Percentiles rank a stretch among this genome's conserved stretches.
Conservation (phyloP, 176 grass and related monocot genomes). For the Puccinellia tenuiflora region DNA sequence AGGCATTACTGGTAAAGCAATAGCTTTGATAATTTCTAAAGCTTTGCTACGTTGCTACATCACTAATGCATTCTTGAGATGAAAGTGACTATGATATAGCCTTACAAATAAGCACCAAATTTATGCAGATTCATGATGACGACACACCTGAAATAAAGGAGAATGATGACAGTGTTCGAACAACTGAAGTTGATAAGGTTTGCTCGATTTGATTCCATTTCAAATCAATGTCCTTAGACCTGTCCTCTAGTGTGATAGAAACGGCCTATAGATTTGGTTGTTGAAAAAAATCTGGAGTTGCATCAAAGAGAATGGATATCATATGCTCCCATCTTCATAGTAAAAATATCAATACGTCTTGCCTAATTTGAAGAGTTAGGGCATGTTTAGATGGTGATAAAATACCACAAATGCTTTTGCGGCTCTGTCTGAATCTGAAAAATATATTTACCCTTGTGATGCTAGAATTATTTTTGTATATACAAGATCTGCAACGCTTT, state of each 20-base stretch:
- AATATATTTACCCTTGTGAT: neutral
- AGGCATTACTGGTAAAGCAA: slow-evolving; percentile 80
- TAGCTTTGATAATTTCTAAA: neutral
- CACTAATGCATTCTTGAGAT: neutral
- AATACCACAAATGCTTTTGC: neutral
- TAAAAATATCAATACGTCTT: neutral
- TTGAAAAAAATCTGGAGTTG: neutral
- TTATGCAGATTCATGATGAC: slow-evolving; percentile 68
- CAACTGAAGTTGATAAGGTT: slow-evolving; percentile 53
- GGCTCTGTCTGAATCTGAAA: neutral
- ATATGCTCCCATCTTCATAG: slow-evolving; percentile 1
- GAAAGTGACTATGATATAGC: neutral
- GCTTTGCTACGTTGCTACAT: neutral
- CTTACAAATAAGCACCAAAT: slow-evolving; percentile 10
- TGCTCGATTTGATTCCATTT: slow-evolving; percentile 21
- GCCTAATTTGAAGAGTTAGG: neutral
- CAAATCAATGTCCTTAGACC: neutral
- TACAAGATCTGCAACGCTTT: neutral
- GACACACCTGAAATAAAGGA: slow-evolving; percentile 69
- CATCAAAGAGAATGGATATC: neutral
- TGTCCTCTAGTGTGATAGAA: neutral
- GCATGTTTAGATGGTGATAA: neutral
- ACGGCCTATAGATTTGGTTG: neutral
- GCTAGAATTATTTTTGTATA: neutral
- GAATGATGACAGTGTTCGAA: slow-evolving; percentile 53